A percentile compares a stretch with the other conserved stretches of the same genome.
phyloP scores from a whole-genome alignment of 441 rosid species.

The Pelargonium citronellum region DNA sequence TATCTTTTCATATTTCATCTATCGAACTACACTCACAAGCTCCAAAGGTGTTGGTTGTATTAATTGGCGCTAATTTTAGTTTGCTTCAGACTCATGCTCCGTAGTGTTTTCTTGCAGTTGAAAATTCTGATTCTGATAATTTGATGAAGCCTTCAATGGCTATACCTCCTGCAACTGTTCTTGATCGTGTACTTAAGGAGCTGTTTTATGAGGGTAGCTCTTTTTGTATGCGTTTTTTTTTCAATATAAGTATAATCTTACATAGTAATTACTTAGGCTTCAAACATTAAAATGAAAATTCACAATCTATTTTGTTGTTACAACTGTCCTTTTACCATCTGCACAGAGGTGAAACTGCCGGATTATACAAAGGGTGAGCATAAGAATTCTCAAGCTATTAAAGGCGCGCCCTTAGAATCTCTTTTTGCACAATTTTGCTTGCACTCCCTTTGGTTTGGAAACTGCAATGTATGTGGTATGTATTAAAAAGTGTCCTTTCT shows the following conservation, averaged over 20 bases:
- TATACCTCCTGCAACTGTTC: conserved; percentile 76
- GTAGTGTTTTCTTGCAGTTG: conserved; percentile 44
- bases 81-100: conserved; percentile 14
- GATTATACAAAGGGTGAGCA: conserved; percentile 53
- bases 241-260: background rate
- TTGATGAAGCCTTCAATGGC: conserved; percentile 68
- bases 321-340: background rate
- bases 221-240: conserved; percentile 11
- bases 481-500: conserved; percentile 15
- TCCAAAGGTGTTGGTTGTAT: background rate
- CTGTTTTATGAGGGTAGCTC: conserved; percentile 74
- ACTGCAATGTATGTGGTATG: conserved; percentile 92
- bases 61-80: conserved; percentile 2
- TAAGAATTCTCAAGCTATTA: conserved; percentile 71
- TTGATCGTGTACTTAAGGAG: conserved; percentile 92
- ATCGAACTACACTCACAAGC: background rate
- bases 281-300: background rate
- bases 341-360: conserved; percentile 46
- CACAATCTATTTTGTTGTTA: background rate
- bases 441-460: conserved; percentile 83
- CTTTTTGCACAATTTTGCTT: conserved; percentile 87
- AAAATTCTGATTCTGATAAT: conserved; percentile 59
- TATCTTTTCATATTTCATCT: conserved; percentile 15
- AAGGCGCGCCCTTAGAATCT: conserved; percentile 82
- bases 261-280: background rate